Percentiles rank a stretch among this genome's conserved stretches.
Evolutionary conservation across 164 flowering plant species (phyloP).

Genomic region (Vitis amurensis): DNA sequence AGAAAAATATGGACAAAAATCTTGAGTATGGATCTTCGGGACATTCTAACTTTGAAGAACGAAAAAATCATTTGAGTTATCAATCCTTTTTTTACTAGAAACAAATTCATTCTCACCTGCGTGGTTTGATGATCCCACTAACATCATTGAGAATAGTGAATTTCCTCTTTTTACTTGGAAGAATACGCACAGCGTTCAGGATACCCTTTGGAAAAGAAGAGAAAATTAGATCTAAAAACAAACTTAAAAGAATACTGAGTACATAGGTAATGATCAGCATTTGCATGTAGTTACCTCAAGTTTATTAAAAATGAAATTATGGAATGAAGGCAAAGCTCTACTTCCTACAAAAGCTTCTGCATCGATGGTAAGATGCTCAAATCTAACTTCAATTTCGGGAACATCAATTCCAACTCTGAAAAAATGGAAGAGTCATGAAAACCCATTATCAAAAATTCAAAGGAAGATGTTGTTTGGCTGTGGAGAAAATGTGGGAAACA

Average conservation of each 20-base stretch:
- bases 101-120: slow-evolving; percentile 34
- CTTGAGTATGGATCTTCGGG: too few species aligned
- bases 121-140: slow-evolving; percentile 73
- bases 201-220: slow-evolving; percentile 28
- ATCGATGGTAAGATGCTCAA: slow-evolving; percentile 37
- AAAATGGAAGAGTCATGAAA: background rate
- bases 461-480: too few species aligned
- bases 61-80: too few species aligned
- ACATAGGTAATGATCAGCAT: background rate
- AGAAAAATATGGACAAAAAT: background rate
- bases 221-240: background rate
- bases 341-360: slow-evolving; percentile 42
- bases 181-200: slow-evolving; percentile 36
- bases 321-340: slow-evolving; percentile 39
- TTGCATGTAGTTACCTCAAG: slow-evolving; percentile 25
- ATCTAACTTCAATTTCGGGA: slow-evolving; percentile 42
- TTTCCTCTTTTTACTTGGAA: slow-evolving; percentile 45
- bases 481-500: too few species aligned
- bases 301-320: slow-evolving; percentile 26
- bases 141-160: slow-evolving; percentile 61
- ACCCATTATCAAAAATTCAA: too few species aligned
- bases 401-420: slow-evolving; percentile 40
- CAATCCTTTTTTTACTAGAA: too few species aligned
- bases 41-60: too few species aligned
- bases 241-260: too few species aligned